Base-by-base conservation (phyloP, 2,329 filamentous ascomycete genomes). In the Neonectria hederae region DNA sequence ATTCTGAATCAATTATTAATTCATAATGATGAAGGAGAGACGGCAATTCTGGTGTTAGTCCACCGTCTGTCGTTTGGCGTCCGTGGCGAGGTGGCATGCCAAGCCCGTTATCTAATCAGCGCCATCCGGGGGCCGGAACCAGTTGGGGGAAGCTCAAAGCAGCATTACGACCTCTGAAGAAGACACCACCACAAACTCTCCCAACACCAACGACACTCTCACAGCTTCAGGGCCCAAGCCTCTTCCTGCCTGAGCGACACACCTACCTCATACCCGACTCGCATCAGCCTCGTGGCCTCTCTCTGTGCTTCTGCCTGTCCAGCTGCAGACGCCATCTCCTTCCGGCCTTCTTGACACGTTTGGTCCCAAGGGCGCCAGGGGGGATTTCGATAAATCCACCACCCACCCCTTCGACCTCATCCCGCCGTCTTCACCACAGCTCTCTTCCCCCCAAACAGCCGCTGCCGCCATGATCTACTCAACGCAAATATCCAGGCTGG, bases 401-500 rank as follows among this genome's bases (percentile, higher is more conserved):
- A 26, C 10, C 46, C 66, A 65, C 65, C 55, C 63, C 49, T 32
- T 54, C 59, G 28, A 46, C 65, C 51, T 40, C 54, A 45, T 62
- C 46, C 26, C 14, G 56, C 62, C n/a, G 32, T 54, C 14, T 43
- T 46, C 54, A 21, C n/a, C 24, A 52, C 21, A 19, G 19, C 17
- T 38, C 38, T 48, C 48, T 19, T 38, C 24, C 26, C 67, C 26
- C 38, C 51, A 62, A 51, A 59, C 24, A 52, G 42, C 30, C 56
- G 46, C 43, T 56, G 46, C 45, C 69, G 79, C 72, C 26, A 96
- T 95, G 94, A 95, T 97, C 75, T 89, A 88, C 79, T 96, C 94
- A 75, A 99, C 95, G 57, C 93, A 97, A 82, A 97, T 99, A 82
- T 91, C 93, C 70, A 88, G 96, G 80, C 87, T 98, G 55, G 96